A percentile compares a stretch with the other conserved stretches of the same genome.
Evolutionary conservation across 257 asterid genomes (phyloP).

Genomic region (Craterostigma plantagineum): DNA sequence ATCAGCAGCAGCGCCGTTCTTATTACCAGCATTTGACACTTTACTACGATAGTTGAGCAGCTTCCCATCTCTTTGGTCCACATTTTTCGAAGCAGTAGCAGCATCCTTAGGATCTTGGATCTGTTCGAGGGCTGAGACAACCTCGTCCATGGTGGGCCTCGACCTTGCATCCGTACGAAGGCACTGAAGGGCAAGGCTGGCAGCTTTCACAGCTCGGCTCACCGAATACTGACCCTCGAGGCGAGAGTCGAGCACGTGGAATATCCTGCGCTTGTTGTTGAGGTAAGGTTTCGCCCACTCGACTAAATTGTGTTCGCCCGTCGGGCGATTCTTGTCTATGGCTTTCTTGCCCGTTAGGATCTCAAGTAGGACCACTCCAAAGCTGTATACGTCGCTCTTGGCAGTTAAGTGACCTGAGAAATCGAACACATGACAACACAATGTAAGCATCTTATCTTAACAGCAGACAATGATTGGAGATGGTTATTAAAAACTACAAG

Average conservation of each 20-base stretch:
- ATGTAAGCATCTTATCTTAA: too few species aligned
- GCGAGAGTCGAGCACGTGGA: slow-evolving; percentile 44
- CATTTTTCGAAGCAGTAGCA: slow-evolving; percentile 1
- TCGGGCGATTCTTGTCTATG: slow-evolving; percentile 70
- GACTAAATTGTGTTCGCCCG: slow-evolving; percentile 57
- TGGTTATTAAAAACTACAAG: neutral
- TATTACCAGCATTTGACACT: slow-evolving; percentile 14
- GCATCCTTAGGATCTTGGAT: slow-evolving; percentile 30
- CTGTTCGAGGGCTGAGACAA: slow-evolving; percentile 36
- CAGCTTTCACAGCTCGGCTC: slow-evolving; percentile 35
- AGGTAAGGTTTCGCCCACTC: slow-evolving; percentile 85
- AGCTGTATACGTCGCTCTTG: slow-evolving; percentile 81
- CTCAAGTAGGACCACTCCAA: slow-evolving; percentile 73
- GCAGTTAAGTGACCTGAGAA: slow-evolving; percentile 74
- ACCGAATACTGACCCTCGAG: slow-evolving; percentile 61
- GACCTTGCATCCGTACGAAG: slow-evolving; percentile 38
- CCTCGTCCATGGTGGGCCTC: slow-evolving; percentile 64
- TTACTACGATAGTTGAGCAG: slow-evolving; percentile 9
- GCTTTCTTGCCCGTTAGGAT: slow-evolving; percentile 60
- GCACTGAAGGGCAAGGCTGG: slow-evolving; percentile 54
- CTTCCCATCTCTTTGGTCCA: slow-evolving; percentile 11
- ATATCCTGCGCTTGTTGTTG: slow-evolving; percentile 47
- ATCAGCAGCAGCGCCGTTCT: too few species aligned
- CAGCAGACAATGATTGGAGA: too few species aligned
- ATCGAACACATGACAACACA: too few species aligned